phyloP scores from a whole-genome alignment of 2,329 filamentous ascomycete species.

The Neonectria neomacrospora region DNA sequence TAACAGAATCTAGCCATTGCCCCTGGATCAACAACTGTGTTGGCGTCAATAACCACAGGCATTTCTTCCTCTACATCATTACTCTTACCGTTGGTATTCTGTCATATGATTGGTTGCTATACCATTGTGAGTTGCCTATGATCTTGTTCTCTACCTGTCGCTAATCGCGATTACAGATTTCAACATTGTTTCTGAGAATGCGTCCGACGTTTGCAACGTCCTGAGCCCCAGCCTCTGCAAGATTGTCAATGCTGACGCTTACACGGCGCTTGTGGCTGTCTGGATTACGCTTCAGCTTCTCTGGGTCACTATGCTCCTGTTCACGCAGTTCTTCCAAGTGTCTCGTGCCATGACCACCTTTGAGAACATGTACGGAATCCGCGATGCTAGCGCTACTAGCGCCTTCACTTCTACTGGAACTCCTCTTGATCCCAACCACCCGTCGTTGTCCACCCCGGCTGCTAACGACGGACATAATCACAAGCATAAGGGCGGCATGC shows the following conservation, averaged over 20 bases:
- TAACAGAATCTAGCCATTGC: slow-evolving; percentile 75
- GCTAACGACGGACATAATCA: slow-evolving; percentile 59
- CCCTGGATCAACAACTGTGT: slow-evolving; percentile 99
- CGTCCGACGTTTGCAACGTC: slow-evolving; percentile 73
- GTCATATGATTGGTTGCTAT: slow-evolving; percentile 75
- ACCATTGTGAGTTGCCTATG: slow-evolving; percentile 70
- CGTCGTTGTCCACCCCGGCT: slow-evolving; percentile 66
- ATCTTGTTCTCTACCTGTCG: background rate
- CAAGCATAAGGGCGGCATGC: slow-evolving; percentile 71
- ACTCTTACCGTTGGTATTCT: slow-evolving; percentile 80
- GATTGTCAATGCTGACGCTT: slow-evolving; percentile 82
- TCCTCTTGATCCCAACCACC: slow-evolving; percentile 74
- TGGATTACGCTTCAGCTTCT: slow-evolving; percentile 89
- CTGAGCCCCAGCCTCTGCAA: slow-evolving; percentile 80
- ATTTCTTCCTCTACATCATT: slow-evolving; percentile 92
- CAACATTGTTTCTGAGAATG: slow-evolving; percentile 63
- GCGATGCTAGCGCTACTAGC: slow-evolving; percentile 69
- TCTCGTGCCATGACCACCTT: slow-evolving; percentile 94
- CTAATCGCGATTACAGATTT: slow-evolving; percentile 64
- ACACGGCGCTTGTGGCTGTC: slow-evolving; percentile 80
- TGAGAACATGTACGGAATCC: slow-evolving; percentile 91
- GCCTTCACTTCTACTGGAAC: slow-evolving; percentile 83
- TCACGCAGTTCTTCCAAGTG: slow-evolving; percentile 93
- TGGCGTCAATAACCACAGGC: slow-evolving; percentile 93
- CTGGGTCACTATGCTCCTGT: slow-evolving; percentile 97